Evolutionary conservation across 2,329 filamentous ascomycete species (phyloP).

Genomic region (Madurella mycetomatis): DNA sequence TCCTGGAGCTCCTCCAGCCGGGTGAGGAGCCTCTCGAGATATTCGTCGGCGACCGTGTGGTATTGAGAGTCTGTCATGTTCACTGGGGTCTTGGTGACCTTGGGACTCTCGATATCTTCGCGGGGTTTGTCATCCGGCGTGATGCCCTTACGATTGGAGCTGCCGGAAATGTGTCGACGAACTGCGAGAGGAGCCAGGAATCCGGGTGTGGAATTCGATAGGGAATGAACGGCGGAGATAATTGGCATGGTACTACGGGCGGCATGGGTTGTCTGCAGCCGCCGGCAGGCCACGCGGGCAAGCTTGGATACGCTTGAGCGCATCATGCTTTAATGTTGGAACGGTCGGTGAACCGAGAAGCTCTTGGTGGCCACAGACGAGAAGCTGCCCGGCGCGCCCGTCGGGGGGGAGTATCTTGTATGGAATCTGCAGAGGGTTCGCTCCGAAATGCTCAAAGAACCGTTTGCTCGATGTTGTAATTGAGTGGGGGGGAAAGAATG

Average conservation of each 20-base stretch:
- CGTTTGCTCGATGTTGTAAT: neutral
- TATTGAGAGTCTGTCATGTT: slow-evolving; percentile 68
- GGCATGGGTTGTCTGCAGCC: slow-evolving; percentile 28
- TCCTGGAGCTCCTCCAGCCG: slow-evolving; percentile 74
- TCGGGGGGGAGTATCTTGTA: neutral
- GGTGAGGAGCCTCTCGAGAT: slow-evolving; percentile 55
- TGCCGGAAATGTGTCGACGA: slow-evolving; percentile 30
- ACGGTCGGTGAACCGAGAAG: neutral
- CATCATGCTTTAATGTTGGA: slow-evolving; percentile 27
- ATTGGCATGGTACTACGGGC: slow-evolving; percentile 23
- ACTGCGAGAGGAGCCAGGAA: neutral
- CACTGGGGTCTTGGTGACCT: slow-evolving; percentile 43
- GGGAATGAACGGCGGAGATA: neutral
- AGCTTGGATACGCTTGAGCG: slow-evolving; percentile 34
- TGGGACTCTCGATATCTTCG: slow-evolving; percentile 37
- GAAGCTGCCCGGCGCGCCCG: neutral
- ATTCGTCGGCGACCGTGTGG: slow-evolving; percentile 71
- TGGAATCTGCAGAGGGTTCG: neutral
- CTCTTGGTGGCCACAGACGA: neutral
- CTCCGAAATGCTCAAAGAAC: neutral
- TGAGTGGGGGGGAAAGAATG: neutral
- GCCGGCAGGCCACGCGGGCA: slow-evolving; percentile 35
- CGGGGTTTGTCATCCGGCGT: slow-evolving; percentile 52
- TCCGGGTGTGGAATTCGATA: slow-evolving; percentile 10
- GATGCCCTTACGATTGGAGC: slow-evolving; percentile 44